These are phyloP conservation scores for Amanita rubescens DNA, from an alignment of 768 basidiomycete genomes.

Conservation along the genomic window DNA sequence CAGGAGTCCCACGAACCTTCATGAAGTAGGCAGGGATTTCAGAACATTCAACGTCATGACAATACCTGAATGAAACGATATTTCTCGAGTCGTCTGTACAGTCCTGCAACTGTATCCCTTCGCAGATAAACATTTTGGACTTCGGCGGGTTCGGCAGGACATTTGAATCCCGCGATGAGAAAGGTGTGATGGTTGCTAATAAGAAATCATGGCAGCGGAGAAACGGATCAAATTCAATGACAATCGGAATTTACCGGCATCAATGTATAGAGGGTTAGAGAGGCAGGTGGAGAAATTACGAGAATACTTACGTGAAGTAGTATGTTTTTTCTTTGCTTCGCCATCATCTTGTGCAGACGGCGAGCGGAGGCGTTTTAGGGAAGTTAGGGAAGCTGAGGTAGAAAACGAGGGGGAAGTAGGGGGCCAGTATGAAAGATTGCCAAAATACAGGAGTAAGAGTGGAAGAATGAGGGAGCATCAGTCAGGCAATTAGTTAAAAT, in stretches of 20 bases:
- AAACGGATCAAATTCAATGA: constrained; percentile 1
- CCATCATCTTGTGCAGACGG: too few species aligned
- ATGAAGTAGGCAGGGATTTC: background rate
- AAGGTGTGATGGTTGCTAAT: background rate
- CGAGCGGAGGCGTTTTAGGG: too few species aligned
- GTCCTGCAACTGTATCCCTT: background rate
- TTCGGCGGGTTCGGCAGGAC: background rate
- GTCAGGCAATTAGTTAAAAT: too few species aligned
- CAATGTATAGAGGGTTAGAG: background rate
- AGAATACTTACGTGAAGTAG: too few species aligned
- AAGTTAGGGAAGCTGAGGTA: too few species aligned
- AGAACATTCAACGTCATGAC: background rate
- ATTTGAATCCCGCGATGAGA: too few species aligned
- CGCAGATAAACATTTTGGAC: background rate
- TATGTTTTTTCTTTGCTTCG: too few species aligned
- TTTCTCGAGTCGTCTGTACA: background rate
- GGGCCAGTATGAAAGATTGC: too few species aligned
- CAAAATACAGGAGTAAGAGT: too few species aligned
- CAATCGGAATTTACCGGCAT: background rate
- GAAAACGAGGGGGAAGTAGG: too few species aligned
- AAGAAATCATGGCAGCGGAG: background rate
- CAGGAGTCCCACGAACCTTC: constrained; percentile 5
- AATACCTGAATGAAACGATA: constrained; percentile 1
- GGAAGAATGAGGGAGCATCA: too few species aligned
- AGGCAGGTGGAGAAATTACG: constrained; percentile 6